These are phyloP conservation scores for Apiotrichum gamsii DNA, from an alignment of 1,284 basidiomycete genomes.

Conservation along the genomic window DNA sequence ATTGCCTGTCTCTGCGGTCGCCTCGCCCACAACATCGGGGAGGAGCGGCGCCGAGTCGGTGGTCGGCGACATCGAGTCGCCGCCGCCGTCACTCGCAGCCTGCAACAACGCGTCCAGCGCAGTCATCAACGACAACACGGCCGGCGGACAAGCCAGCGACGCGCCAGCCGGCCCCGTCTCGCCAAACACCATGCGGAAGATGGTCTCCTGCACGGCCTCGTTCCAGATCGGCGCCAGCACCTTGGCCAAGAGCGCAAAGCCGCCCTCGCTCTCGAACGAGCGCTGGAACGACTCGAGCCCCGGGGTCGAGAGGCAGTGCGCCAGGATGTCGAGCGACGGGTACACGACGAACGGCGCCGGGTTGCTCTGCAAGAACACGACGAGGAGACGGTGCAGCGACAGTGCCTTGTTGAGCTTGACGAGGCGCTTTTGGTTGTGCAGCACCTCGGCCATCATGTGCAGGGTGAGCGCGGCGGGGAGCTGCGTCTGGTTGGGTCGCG, in stretches of 20 bases:
- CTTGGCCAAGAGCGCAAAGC: slow-evolving; percentile 39
- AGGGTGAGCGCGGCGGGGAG: slow-evolving; percentile 35
- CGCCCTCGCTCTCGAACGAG: slow-evolving; percentile 45
- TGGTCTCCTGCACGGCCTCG: slow-evolving; percentile 28
- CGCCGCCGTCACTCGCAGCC: slow-evolving; percentile 18
- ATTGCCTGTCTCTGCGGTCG: too few species aligned
- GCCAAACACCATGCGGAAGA: slow-evolving; percentile 30
- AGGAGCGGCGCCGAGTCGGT: background rate
- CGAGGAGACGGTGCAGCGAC: slow-evolving; percentile 44
- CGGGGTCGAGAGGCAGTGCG: slow-evolving; percentile 31
- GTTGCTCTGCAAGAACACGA: slow-evolving; percentile 46
- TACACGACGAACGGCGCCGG: slow-evolving; percentile 36
- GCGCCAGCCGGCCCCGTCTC: slow-evolving; percentile 10
- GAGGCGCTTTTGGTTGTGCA: slow-evolving; percentile 26
- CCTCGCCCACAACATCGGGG: background rate
- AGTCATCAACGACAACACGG: slow-evolving; percentile 30
- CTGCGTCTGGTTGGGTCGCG: slow-evolving; percentile 33
- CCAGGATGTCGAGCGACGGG: slow-evolving; percentile 39
- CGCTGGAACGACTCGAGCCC: slow-evolving; percentile 38
- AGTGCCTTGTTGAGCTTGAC: slow-evolving; percentile 42
- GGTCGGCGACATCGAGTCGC: background rate
- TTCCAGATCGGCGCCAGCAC: slow-evolving; percentile 37
- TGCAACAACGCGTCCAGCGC: slow-evolving; percentile 38
- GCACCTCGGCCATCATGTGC: slow-evolving; percentile 32
- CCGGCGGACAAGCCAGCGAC: slow-evolving; percentile 23